Evolutionary conservation across 2,329 filamentous ascomycete species (phyloP).

Genomic region (Fusarium armeniacum): DNA sequence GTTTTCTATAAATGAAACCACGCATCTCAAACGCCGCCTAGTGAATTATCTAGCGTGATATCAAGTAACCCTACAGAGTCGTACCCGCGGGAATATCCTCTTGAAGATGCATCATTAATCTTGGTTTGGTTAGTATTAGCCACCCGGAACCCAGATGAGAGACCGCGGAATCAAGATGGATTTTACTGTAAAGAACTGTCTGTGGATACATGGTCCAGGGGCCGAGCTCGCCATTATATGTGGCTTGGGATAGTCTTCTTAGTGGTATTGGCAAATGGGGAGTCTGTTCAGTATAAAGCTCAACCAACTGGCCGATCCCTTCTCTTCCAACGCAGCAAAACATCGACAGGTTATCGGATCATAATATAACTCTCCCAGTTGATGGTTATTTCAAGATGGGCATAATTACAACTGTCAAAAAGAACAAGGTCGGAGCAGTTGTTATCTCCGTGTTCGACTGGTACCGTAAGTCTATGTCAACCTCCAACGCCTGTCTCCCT

Average conservation of each 20-base stretch:
- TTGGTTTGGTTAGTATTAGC: neutral
- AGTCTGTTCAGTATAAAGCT: neutral
- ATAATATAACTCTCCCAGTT: neutral
- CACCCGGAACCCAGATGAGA: neutral
- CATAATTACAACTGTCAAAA: neutral
- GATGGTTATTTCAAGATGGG: neutral
- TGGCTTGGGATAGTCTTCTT: no score
- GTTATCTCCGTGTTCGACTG: conserved; percentile 14
- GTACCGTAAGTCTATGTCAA: neutral
- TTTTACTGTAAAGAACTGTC: rapidly evolving
- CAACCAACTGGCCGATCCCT: rapidly evolving
- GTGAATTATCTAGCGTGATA: neutral
- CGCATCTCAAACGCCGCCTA: neutral
- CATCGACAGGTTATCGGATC: rapidly evolving
- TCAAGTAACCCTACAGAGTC: neutral
- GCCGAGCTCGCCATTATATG: conserved; percentile 7
- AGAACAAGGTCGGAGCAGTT: neutral
- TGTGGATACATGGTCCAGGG: neutral
- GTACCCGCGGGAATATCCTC: neutral
- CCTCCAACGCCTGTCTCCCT: no score
- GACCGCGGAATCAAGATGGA: neutral
- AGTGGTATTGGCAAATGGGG: rapidly evolving
- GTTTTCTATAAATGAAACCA: neutral
- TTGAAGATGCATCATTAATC: no score
- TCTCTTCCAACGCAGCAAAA: rapidly evolving